Base-by-base conservation (phyloP, 345 rosid genomes). In the Melaleuca alternifolia region DNA sequence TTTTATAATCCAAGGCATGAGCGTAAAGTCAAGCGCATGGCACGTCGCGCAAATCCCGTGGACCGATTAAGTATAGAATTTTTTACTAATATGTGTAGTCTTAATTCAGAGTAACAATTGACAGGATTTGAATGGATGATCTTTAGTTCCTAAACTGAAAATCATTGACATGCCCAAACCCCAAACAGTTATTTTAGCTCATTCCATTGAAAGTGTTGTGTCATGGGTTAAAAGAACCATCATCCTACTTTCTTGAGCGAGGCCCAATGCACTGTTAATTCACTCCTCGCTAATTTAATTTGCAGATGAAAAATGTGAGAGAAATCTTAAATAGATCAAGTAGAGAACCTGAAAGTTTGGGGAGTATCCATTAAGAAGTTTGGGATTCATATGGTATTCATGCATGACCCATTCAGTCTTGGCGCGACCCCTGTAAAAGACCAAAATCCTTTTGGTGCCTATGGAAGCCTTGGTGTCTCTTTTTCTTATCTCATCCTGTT, bases 361-460 rank as follows among this genome's bases (percentile, higher is more conserved):
- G 1, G 48, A 71, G 48, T 71, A 71, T 71, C 79, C 48, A 0
- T 71, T 16, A 2, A 71, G 26, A 37, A 71, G 79, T 71, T 85
- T 23, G 1, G 82, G 79, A 50, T 85, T 85, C 57, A 86, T 21
- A 20, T 86, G 84, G 11, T 86, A 86, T 18, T 86, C 87, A 16
- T 86, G 84, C 87, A 86, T 46, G 53, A 54, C 84, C 44, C 62
- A 86, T 13, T 52, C 62, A 2, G 41, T 76, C 84, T 75, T 51
- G 50, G 11, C 4, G n/a, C 23, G 52, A 14, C 51, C 61, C 23
- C n/a, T 51, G 26, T 37, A 5, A 41, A 85, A 85, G 24, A 54
- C 61, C 65, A 85, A 41, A 54, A 76, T 51, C 30, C 87, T 85
- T 71, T 53, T 85, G 62, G 65, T 71, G 9, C 87, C 87, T 11